A percentile compares a stretch with the other conserved stretches of the same genome.
Conservation (phyloP, 2,329 filamentous ascomycete genomes). For the Xylaria multiplex region DNA sequence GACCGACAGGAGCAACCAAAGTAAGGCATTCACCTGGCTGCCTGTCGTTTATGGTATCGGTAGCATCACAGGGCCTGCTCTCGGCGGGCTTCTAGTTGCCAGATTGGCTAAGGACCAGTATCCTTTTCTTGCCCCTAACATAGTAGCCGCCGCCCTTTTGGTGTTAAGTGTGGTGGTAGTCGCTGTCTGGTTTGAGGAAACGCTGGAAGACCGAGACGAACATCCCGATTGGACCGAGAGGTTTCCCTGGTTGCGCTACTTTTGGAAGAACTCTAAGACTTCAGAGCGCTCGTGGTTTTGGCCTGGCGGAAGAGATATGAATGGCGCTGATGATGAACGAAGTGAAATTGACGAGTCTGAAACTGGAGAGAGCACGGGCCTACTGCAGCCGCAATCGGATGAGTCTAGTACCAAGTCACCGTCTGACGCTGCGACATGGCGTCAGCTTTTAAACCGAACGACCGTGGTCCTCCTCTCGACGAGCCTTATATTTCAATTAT, state of each 20-base stretch:
- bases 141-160: constrained; percentile 79
- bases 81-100: constrained; percentile 86
- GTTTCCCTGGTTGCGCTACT: constrained; percentile 49
- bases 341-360: constrained; percentile 41
- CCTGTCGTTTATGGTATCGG: constrained; percentile 96
- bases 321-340: constrained; percentile 37
- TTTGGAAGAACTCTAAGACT: constrained; percentile 34
- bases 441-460: constrained; percentile 78
- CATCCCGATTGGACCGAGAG: constrained; percentile 48
- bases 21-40: constrained; percentile 89
- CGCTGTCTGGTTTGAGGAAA: constrained; percentile 87
- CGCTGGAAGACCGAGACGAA: constrained; percentile 64
- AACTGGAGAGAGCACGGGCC: constrained; percentile 38
- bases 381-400: constrained; percentile 49
- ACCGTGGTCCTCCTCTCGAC: constrained; percentile 84
- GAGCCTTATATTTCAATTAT: constrained; percentile 92
- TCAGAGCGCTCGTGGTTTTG: constrained; percentile 45
- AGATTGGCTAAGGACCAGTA: constrained; percentile 68
- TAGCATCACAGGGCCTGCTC: constrained; percentile 88
- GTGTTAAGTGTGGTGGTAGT: constrained; percentile 77
- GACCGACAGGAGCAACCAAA: constrained; percentile 95
- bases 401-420: constrained; percentile 51
- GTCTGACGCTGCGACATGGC: constrained; percentile 60
- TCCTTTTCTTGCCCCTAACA: constrained; percentile 86
- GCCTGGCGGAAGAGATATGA: constrained; percentile 36